Base-by-base conservation (phyloP, 163 green algal species). In the Volvox carteri region DNA sequence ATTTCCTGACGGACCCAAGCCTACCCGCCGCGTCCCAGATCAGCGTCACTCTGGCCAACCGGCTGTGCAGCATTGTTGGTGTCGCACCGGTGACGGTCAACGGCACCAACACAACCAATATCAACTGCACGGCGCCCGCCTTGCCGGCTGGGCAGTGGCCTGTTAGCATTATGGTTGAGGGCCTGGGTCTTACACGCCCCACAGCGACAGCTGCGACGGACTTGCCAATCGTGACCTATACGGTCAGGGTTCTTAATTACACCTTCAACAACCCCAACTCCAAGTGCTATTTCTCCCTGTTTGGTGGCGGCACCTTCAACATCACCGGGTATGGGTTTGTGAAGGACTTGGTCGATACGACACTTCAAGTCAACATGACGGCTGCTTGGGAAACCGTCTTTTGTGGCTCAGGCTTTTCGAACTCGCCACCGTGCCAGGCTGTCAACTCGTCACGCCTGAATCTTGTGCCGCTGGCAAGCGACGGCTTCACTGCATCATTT, bases 311-410 rank as follows among this genome's bases (percentile, higher is more conserved):
- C 60, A 86, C 48, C 2, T 23, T 81, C 33, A 65, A 54, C 14
- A 6, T 91, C 28, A 60, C 30, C 65, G 78, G 70, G 11, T 87
- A 46, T 30, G 86, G 86, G 21, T 80, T 91, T 21, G 78, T 87
- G 11, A 84, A 86, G 78, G 78, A 30, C 46, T 46, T 84, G 35
- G 75, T 81, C 33, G 65, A 79, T 23, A 33, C 68, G 6, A 30
- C 44, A 9, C 48, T 58, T 33, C 7, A 44, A 21, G 42, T 74
- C 23, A 54, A 39, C 80, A 56, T 78, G 44, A 74, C 44, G 1
- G 44, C 39, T 2, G 44, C 42, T 8, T 85, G 77, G 77, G 52
- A 73, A 25, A 37, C 35, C 52, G 35, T 21, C 30, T 44, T 28
- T 14, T 74, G 46, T 21, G 37, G 8, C 30, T 21, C 35, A 0